These are phyloP conservation scores for Leptographium wingfieldii DNA, from an alignment of 2,329 filamentous ascomycete genomes.

Conservation along the genomic window DNA sequence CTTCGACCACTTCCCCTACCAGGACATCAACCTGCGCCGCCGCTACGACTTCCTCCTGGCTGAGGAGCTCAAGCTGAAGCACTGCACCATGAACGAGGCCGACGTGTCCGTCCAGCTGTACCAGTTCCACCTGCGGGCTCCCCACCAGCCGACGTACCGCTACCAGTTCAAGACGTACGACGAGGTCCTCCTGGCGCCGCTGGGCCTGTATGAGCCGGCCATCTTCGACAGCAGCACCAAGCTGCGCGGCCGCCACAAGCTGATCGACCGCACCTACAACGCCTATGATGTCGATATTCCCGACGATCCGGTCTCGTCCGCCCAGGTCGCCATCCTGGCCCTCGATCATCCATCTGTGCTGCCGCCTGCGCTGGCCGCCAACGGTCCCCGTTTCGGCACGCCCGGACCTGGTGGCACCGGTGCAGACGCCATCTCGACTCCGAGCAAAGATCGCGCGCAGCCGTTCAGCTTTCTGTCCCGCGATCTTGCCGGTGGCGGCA, in stretches of 20 bases:
- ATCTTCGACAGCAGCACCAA: constrained; percentile 80
- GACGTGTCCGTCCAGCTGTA: constrained; percentile 80
- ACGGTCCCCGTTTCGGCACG: constrained; percentile 25
- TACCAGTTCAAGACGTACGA: constrained; percentile 97
- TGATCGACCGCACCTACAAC: constrained; percentile 82
- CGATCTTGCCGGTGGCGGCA: constrained; percentile 54
- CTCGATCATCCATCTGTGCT: constrained; percentile 47
- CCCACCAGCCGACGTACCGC: constrained; percentile 79
- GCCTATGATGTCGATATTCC: constrained; percentile 79
- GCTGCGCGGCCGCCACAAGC: constrained; percentile 62
- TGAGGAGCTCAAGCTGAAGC: constrained; percentile 89
- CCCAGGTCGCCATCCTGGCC: constrained; percentile 58
- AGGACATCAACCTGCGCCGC: constrained; percentile 80
- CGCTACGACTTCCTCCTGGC: constrained; percentile 88
- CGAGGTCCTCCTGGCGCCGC: constrained; percentile 83
- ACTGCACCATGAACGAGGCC: constrained; percentile 81
- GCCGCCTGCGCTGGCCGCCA: constrained; percentile 25
- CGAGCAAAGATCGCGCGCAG: constrained; percentile 50
- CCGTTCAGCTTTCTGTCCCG: constrained; percentile 59
- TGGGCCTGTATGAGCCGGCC: constrained; percentile 83
- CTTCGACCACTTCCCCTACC: constrained; percentile 88
- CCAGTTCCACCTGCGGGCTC: constrained; percentile 82
- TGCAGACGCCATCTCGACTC: constrained; percentile 32
- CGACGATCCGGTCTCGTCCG: constrained; percentile 78
- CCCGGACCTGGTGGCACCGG: constrained; percentile 16